A percentile compares a stretch with the other conserved stretches of the same genome.
phyloP scores from a whole-genome alignment of 257 asterid species.

The Jasminum sambac region DNA sequence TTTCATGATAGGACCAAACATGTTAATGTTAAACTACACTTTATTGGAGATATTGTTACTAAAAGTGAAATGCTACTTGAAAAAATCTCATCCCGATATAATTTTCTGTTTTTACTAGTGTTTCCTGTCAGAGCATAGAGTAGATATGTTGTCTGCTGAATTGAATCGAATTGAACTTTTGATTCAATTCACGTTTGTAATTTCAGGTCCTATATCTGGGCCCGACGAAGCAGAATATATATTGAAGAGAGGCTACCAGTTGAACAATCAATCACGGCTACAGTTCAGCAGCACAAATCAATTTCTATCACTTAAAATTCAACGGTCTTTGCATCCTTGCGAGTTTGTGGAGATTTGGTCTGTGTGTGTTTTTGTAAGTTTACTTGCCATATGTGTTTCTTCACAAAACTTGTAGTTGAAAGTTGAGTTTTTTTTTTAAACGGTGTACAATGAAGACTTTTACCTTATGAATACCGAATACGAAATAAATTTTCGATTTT shows the following conservation, averaged over 20 bases:
- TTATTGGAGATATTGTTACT: no score
- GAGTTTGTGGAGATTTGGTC: background rate
- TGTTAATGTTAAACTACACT: no score
- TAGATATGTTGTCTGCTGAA: no score
- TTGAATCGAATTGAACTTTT: no score
- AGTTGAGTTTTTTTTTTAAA: background rate
- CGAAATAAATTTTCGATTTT: no score
- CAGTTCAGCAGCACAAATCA: conserved; percentile 75
- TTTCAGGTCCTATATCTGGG: conserved; percentile 81
- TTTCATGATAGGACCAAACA: no score
- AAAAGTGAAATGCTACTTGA: no score
- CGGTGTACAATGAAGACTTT: background rate
- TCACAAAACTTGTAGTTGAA: background rate
- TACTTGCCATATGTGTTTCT: background rate
- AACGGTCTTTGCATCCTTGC: background rate
- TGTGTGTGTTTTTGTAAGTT: background rate
- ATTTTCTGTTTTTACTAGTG: no score
- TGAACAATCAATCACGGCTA: conserved; percentile 80
- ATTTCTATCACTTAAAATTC: conserved; percentile 47
- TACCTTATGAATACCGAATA: background rate
- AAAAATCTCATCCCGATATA: no score
- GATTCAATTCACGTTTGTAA: conserved; percentile 2
- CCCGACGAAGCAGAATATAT: conserved; percentile 83
- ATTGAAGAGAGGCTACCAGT: conserved; percentile 90
- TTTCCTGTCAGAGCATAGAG: no score